Percentiles rank a stretch among this genome's conserved stretches.
Evolutionary conservation across 257 asterid genomes (phyloP).

Genomic region (Solanum peruvianum): DNA sequence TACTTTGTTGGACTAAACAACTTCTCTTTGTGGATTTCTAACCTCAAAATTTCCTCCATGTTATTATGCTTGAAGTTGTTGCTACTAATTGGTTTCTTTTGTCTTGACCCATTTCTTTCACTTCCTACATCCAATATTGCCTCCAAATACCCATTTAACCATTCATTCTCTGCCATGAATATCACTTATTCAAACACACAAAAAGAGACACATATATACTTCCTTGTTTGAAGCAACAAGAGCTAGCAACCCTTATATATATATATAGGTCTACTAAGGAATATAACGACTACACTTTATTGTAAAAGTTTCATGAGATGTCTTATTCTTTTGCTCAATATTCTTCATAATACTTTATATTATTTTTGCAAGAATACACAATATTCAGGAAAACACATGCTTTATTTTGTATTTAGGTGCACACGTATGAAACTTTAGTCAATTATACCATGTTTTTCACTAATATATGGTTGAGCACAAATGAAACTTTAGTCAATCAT

Average conservation of each 20-base stretch:
- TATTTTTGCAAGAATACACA: not conserved
- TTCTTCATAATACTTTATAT: not conserved
- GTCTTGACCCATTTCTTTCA: slow-evolving; percentile 11
- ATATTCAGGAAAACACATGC: not conserved
- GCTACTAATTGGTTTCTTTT: not conserved
- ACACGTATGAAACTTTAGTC: not conserved
- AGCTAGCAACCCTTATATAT: not conserved
- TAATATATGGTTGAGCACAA: too few species aligned
- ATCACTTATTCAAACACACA: not conserved
- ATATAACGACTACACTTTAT: not conserved
- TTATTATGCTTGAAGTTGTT: not conserved
- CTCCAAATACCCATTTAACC: slow-evolving; percentile 68
- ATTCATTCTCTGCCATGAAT: slow-evolving; percentile 44
- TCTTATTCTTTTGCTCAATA: not conserved
- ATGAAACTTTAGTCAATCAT: too few species aligned
- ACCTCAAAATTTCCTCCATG: slow-evolving; percentile 21
- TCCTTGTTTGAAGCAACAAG: slow-evolving; percentile 6
- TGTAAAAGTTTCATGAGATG: not conserved
- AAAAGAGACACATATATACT: not conserved
- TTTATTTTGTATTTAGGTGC: not conserved
- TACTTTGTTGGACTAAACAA: slow-evolving; percentile 46
- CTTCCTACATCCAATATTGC: slow-evolving; percentile 52
- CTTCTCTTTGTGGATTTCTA: slow-evolving; percentile 14
- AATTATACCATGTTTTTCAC: not conserved
- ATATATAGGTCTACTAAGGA: slow-evolving; percentile 6